These are phyloP conservation scores for Ramaria sp. DNA, from an alignment of 768 basidiomycete genomes.

Conservation along the genomic window DNA sequence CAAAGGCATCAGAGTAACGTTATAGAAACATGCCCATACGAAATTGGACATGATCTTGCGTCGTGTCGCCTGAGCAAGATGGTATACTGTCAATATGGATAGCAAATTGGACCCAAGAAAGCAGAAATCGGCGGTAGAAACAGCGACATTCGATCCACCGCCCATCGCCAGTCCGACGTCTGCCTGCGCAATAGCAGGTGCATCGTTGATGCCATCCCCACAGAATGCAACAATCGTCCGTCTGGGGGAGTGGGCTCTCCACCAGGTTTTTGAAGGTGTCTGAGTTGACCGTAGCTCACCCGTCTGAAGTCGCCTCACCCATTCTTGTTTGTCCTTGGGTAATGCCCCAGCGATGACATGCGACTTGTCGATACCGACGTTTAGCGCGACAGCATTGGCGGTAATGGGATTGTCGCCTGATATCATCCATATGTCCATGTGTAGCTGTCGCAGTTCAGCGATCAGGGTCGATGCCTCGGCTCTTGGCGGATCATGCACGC, in stretches of 20 bases:
- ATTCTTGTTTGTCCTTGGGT: slow-evolving; percentile 60
- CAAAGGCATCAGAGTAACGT: slow-evolving; percentile 54
- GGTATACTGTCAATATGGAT: slow-evolving; percentile 37
- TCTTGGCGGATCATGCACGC: slow-evolving; percentile 54
- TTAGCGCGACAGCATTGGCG: slow-evolving; percentile 56
- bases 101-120: slow-evolving; percentile 58
- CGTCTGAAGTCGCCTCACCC: slow-evolving; percentile 24
- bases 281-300: background rate
- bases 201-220: slow-evolving; percentile 55
- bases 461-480: slow-evolving; percentile 47
- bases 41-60: slow-evolving; percentile 27
- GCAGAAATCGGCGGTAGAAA: slow-evolving; percentile 73
- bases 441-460: slow-evolving; percentile 35
- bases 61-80: slow-evolving; percentile 13
- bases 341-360: slow-evolving; percentile 77
- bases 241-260: slow-evolving; percentile 14
- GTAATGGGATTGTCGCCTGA: slow-evolving; percentile 69
- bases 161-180: slow-evolving; percentile 53
- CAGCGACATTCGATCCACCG: slow-evolving; percentile 31
- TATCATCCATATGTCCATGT: slow-evolving; percentile 66
- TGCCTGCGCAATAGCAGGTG: slow-evolving; percentile 44
- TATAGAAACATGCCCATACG: slow-evolving; percentile 63
- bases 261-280: slow-evolving; percentile 18
- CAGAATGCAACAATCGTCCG: slow-evolving; percentile 44
- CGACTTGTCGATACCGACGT: slow-evolving; percentile 50